These are phyloP conservation scores for Knufia petricola DNA, from an alignment of 2,329 filamentous ascomycete species.

Conservation along the genomic window DNA sequence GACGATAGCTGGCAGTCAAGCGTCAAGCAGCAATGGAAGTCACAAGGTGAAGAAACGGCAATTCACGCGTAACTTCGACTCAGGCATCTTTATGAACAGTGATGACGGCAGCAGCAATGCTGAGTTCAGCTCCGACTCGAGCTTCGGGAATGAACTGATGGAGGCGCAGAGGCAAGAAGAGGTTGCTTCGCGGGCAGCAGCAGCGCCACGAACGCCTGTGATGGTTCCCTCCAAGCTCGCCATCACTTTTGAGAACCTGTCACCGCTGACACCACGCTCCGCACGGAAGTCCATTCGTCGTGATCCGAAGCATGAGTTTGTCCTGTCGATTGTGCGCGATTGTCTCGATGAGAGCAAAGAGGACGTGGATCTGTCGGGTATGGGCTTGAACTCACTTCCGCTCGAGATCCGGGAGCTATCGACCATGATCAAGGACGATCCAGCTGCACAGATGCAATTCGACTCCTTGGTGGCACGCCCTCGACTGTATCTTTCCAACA, in stretches of 20 bases:
- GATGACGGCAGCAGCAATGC: conserved; percentile 32
- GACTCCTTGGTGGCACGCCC: conserved; percentile 31
- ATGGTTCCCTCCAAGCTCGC: not conserved
- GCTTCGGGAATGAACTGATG: conserved; percentile 31
- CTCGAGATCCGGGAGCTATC: conserved; percentile 12
- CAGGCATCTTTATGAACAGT: conserved; percentile 41
- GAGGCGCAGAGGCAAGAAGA: conserved; percentile 21
- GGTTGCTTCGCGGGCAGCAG: conserved; percentile 7
- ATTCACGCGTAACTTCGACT: conserved; percentile 37
- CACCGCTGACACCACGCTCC: not conserved
- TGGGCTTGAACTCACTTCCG: conserved; percentile 14
- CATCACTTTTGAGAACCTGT: not conserved
- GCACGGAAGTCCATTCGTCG: not conserved
- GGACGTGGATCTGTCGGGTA: conserved; percentile 36
- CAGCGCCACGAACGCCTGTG: not conserved
- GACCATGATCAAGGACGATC: conserved; percentile 19
- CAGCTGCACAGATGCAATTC: not conserved
- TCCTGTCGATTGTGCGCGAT: conserved; percentile 30
- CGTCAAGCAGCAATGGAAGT: conserved; percentile 21
- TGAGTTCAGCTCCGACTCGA: conserved; percentile 29
- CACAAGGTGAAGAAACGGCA: conserved; percentile 29
- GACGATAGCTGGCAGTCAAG: conserved; percentile 19
- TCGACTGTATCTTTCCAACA: conserved; percentile 35
- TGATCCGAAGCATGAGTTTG: conserved; percentile 26
- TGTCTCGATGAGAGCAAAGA: conserved; percentile 37